Evolutionary conservation across 768 basidiomycete species (phyloP), one percentile per base, ranked within the genome.

Genomic region (Obba rivulosa): DNA sequence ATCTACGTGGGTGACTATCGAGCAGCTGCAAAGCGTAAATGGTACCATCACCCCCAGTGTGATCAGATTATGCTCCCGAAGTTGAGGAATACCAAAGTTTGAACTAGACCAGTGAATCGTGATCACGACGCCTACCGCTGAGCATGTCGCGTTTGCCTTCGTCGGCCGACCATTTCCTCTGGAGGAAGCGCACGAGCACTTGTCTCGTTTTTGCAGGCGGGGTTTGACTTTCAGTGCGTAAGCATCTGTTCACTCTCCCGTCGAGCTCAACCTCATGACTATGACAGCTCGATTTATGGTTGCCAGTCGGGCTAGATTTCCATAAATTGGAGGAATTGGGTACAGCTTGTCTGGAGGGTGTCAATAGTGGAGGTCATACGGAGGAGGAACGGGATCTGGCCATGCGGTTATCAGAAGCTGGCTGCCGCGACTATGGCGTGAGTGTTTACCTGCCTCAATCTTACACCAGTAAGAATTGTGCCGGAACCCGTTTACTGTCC

Each of bases 401-500:
- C 92, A 0, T 89, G 86, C 49, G 93, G 94, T 2, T 97, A 97
- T 63, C 86, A 89, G 62, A 96, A 97, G 60, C 73, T 97, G 17
- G 84, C 86, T n/a, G 87, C 89, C 23, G 80, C 92, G 1, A 97
- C 93, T 0, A 92, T 96, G 89, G 82, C 89, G 86, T 89, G 59
- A 57, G 83, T 75, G 59, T n/a, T n/a, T n/a, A n/a, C n/a, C n/a
- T n/a, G n/a, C n/a, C n/a, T n/a, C n/a, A n/a, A n/a, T n/a, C n/a
- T n/a, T n/a, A n/a, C n/a, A n/a, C n/a, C n/a, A n/a, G n/a, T n/a
- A n/a, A n/a, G n/a, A n/a, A n/a, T n/a, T n/a, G n/a, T n/a, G n/a
- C n/a, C n/a, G n/a, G n/a, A n/a, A n/a, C n/a, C n/a, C n/a, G n/a
- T n/a, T n/a, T n/a, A n/a, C n/a, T n/a, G n/a, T n/a, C n/a, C n/a